Conservation (phyloP, 306 rosid genomes). For the Cucurbita pepo region DNA sequence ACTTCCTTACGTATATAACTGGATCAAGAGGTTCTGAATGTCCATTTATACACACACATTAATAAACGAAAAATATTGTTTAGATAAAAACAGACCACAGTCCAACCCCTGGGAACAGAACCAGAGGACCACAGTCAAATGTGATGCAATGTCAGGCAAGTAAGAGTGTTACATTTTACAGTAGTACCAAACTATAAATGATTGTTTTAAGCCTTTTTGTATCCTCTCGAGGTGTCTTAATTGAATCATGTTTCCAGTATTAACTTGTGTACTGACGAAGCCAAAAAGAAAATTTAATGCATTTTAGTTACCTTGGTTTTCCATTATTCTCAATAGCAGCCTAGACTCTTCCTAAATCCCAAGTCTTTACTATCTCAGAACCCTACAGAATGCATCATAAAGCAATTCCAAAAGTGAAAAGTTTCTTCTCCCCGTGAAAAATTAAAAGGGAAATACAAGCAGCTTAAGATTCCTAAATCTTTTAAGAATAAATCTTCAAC, state of each 20-base stretch:
- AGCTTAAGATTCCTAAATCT: neutral
- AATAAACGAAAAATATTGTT: neutral
- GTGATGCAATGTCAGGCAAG: neutral
- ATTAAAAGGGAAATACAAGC: neutral
- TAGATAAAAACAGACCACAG: neutral
- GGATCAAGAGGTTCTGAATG: neutral
- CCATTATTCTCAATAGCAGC: neutral
- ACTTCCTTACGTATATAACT: neutral
- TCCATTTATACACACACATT: neutral
- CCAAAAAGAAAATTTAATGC: neutral
- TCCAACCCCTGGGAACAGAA: neutral
- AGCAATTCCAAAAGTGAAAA: neutral
- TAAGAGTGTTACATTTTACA: neutral
- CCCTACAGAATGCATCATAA: neutral
- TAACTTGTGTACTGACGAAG: neutral
- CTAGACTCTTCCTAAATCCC: neutral
- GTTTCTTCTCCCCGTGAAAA: neutral
- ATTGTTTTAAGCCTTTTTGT: neutral
- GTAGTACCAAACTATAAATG: neutral
- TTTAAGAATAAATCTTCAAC: neutral
- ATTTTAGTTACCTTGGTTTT: neutral
- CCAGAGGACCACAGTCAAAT: neutral
- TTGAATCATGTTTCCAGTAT: neutral
- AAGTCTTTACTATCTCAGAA: neutral
- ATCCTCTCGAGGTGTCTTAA: neutral